phyloP scores from a whole-genome alignment of 2,329 filamentous ascomycete species.

The Sarocladiaceae sp. region DNA sequence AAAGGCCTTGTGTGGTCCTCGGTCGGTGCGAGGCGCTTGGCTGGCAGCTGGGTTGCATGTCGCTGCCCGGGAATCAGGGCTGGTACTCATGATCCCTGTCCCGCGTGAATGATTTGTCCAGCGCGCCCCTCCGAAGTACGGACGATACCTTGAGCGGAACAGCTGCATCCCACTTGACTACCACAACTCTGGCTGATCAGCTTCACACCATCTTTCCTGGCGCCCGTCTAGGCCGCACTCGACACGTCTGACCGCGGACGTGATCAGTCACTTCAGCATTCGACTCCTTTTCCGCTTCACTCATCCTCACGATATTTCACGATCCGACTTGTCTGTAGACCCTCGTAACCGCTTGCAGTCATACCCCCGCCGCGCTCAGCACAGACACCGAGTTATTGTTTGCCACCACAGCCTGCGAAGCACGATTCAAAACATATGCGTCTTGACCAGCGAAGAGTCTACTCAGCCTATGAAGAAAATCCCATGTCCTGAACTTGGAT shows the following conservation, averaged over 20 bases:
- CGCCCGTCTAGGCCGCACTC: neutral
- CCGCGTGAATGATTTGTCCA: conserved; percentile 8
- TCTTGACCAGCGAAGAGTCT: too few relatives aligned
- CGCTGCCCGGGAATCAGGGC: conserved; percentile 4
- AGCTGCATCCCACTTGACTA: neutral
- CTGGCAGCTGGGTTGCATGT: neutral
- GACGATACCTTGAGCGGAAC: neutral
- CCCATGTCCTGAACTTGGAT: neutral
- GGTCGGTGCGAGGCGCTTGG: conserved; percentile 1
- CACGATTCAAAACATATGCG: too few relatives aligned
- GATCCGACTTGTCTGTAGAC: neutral
- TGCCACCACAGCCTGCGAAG: neutral
- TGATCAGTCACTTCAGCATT: neutral
- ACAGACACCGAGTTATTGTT: neutral
- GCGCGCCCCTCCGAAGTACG: conserved; percentile 6
- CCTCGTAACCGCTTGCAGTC: neutral
- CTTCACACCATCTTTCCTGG: conserved; percentile 1
- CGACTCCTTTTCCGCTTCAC: neutral
- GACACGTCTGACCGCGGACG: neutral
- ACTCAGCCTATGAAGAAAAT: neutral
- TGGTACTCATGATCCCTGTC: neutral
- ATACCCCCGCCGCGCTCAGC: neutral
- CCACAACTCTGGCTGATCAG: neutral
- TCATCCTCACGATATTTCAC: neutral
- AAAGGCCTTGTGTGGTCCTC: neutral